These are phyloP conservation scores for Nigrospora osmanthi DNA, from an alignment of 2,329 filamentous ascomycete genomes.

Conservation along the genomic window DNA sequence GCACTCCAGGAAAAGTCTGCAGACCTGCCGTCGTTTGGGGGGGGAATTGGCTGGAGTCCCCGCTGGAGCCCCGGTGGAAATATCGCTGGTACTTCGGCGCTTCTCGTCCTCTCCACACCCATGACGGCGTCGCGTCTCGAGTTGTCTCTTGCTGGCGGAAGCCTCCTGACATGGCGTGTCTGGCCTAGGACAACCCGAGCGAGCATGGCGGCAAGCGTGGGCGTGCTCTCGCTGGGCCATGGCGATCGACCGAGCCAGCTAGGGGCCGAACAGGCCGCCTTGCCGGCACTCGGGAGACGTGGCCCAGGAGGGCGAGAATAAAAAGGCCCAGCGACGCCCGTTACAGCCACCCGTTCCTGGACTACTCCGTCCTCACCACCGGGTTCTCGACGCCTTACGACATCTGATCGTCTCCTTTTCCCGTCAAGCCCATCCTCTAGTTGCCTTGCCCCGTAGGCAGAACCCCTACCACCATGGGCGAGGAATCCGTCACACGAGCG, in stretches of 20 bases:
- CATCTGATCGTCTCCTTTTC: background rate
- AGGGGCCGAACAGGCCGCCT: too few relatives aligned
- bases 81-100: slow-evolving; percentile 8
- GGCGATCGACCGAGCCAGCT: too few relatives aligned
- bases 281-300: too few relatives aligned
- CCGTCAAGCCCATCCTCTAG: background rate
- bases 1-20: background rate
- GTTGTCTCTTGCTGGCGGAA: background rate
- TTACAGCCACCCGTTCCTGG: too few relatives aligned
- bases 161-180: background rate
- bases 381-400: too few relatives aligned
- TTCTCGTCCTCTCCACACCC: slow-evolving; percentile 2
- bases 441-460: background rate
- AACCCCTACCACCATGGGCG: slow-evolving; percentile 3
- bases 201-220: too few relatives aligned
- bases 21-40: background rate
- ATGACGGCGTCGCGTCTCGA: slow-evolving; percentile 4
- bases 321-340: too few relatives aligned
- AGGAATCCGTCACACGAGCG: slow-evolving; percentile 4
- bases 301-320: too few relatives aligned
- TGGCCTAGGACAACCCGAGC: too few relatives aligned
- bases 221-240: too few relatives aligned
- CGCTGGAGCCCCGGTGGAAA: slow-evolving; percentile 8
- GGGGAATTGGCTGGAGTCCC: background rate
- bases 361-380: too few relatives aligned